Evolutionary conservation across 2,329 filamentous ascomycete species (phyloP).

Genomic region (Fusarium veterinarium): DNA sequence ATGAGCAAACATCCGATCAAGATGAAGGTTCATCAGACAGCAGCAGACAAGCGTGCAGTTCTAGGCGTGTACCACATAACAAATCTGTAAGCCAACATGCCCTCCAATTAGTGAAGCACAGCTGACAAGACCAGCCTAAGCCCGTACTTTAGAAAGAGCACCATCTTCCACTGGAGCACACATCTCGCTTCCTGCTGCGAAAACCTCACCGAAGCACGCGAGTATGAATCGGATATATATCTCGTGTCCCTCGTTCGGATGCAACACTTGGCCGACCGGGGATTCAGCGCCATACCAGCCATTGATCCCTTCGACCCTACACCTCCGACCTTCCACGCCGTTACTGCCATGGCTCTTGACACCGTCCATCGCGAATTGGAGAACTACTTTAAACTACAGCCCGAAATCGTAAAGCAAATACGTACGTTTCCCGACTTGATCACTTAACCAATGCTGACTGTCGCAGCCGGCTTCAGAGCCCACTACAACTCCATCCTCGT

Average conservation of each 20-base stretch:
- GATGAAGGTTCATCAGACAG: constrained; percentile 41
- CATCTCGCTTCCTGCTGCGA: constrained; percentile 52
- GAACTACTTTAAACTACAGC: constrained; percentile 36
- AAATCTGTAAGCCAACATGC: constrained; percentile 44
- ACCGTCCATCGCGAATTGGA: constrained; percentile 50
- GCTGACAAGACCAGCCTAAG: constrained; percentile 4
- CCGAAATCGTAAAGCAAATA: constrained; percentile 33
- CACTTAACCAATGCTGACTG: fast-evolving
- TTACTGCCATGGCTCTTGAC: constrained; percentile 50
- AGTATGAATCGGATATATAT: constrained; percentile 49
- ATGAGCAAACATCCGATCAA: constrained; percentile 31
- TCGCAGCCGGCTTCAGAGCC: constrained; percentile 49
- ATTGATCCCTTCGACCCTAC: constrained; percentile 41
- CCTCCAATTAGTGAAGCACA: fast-evolving
- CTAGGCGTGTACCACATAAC: constrained; percentile 55
- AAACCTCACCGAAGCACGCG: constrained; percentile 40
- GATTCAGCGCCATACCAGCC: constrained; percentile 38
- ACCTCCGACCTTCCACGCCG: constrained; percentile 36
- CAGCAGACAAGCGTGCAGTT: constrained; percentile 54
- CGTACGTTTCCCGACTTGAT: constrained; percentile 12
- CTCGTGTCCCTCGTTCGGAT: constrained; percentile 50
- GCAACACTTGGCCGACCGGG: constrained; percentile 49
- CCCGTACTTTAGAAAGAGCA: constrained; percentile 47
- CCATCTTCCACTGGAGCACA: constrained; percentile 47
- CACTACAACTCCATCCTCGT: constrained; percentile 50